Evolutionary conservation across 192 early-diverging fungal genomes (phyloP).

Genomic region (Kappamyces sp.): DNA sequence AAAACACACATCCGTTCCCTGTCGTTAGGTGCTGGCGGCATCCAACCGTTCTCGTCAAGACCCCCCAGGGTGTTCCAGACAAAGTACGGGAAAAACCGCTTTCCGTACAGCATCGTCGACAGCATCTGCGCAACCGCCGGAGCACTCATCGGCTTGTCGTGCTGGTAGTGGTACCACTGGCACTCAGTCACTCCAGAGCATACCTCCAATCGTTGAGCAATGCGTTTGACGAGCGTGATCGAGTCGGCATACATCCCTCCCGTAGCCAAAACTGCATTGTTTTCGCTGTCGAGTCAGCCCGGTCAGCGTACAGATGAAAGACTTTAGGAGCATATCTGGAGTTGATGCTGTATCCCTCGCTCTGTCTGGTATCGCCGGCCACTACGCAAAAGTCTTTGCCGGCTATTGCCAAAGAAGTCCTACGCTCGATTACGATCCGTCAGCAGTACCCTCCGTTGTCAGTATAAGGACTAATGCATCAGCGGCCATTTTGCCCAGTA

Average conservation of each 20-base stretch:
- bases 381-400: slow-evolving; percentile 90
- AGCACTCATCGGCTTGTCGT: slow-evolving; percentile 81
- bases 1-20: slow-evolving; percentile 85
- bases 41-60: slow-evolving; percentile 71
- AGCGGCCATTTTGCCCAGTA: too few relatives aligned
- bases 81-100: slow-evolving; percentile 97
- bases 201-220: slow-evolving; percentile 87
- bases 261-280: slow-evolving; percentile 77
- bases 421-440: slow-evolving; percentile 16
- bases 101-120: slow-evolving; percentile 81
- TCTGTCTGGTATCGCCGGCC: slow-evolving; percentile 94
- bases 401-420: slow-evolving; percentile 86
- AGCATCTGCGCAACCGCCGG: slow-evolving; percentile 92
- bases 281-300: slow-evolving; percentile 34
- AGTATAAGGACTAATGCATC: slow-evolving; percentile 64
- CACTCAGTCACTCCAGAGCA: slow-evolving; percentile 9
- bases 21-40: slow-evolving; percentile 13
- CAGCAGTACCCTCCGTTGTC: slow-evolving; percentile 66
- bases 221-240: slow-evolving; percentile 70
- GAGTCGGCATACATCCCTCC: slow-evolving; percentile 87
- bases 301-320: slow-evolving; percentile 57
- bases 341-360: slow-evolving; percentile 92
- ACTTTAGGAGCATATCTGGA: slow-evolving; percentile 89
- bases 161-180: slow-evolving; percentile 85
- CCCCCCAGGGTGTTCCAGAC: slow-evolving; percentile 85